A percentile compares a stretch with the other conserved stretches of the same genome.
These are phyloP conservation scores for Brasilioporus rufonigricans DNA, from an alignment of 768 basidiomycete genomes.

Conservation along the genomic window DNA sequence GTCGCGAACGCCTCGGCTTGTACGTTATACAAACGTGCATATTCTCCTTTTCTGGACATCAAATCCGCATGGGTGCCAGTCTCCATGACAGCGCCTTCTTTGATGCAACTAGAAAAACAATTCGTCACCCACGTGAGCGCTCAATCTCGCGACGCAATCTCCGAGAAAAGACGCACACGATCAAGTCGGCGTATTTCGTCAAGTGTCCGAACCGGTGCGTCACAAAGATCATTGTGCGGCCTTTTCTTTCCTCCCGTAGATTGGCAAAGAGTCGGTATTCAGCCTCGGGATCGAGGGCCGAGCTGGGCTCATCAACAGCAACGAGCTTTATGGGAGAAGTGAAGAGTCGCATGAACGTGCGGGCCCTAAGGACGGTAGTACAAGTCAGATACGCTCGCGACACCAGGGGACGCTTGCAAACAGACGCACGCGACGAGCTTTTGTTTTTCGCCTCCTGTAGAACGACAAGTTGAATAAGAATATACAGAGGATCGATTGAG, in stretches of 20 bases:
- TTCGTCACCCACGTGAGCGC: no score
- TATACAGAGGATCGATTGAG: neutral
- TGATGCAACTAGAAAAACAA: no score
- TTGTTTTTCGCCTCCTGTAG: conserved; percentile 31
- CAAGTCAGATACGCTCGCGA: neutral
- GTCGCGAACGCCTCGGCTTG: no score
- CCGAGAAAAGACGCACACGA: conserved; percentile 34
- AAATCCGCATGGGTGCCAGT: no score
- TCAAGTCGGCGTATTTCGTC: conserved; percentile 36
- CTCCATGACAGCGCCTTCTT: no score
- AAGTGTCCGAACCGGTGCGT: conserved; percentile 41
- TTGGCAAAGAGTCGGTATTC: conserved; percentile 33
- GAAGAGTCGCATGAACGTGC: conserved; percentile 41
- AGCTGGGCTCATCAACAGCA: conserved; percentile 38
- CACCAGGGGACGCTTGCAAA: neutral
- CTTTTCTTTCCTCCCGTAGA: conserved; percentile 26
- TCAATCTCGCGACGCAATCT: no score
- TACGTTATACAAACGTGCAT: no score
- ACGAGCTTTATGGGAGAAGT: conserved; percentile 30
- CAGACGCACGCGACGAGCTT: conserved; percentile 26
- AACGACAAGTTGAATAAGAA: neutral
- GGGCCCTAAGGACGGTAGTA: conserved; percentile 21
- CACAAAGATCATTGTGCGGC: conserved; percentile 40
- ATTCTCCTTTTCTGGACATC: no score
- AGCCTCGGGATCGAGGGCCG: conserved; percentile 37